Evolutionary conservation across 169 alveolate species (phyloP).

Genomic region (Cytauxzoon felis): DNA sequence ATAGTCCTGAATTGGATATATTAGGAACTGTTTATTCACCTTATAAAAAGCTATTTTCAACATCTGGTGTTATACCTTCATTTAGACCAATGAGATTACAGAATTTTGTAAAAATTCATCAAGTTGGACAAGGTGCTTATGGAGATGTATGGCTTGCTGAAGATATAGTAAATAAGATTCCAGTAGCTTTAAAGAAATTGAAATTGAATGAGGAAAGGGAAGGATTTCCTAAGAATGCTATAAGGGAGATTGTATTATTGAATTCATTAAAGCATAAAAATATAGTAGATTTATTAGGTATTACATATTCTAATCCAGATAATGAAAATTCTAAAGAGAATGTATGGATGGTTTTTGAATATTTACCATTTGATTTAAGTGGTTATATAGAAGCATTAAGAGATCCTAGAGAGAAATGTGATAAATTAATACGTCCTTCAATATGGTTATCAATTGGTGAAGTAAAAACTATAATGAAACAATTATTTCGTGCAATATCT

Average conservation of each 20-base stretch:
- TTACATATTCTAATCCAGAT: conserved; percentile 66
- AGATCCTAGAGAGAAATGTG: conserved; percentile 58
- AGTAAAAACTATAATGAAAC: conserved; percentile 76
- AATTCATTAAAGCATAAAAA: conserved; percentile 76
- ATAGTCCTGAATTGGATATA: no score
- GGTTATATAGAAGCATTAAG: conserved; percentile 79
- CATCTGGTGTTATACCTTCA: not conserved
- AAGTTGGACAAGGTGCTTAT: conserved; percentile 87
- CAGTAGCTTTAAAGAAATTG: conserved; percentile 82
- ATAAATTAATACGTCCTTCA: conserved; percentile 52
- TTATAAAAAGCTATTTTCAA: no score
- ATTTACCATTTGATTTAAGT: conserved; percentile 79
- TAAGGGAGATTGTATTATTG: conserved; percentile 79
- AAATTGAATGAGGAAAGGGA: conserved; percentile 81
- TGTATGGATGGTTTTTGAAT: conserved; percentile 84
- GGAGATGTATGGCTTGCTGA: conserved; percentile 90
- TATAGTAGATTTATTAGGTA: conserved; percentile 77
- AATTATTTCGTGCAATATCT: conserved; percentile 79
- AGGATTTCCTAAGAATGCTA: conserved; percentile 85
- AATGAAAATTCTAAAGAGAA: conserved; percentile 47
- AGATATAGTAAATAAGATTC: conserved; percentile 69
- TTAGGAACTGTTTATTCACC: no score
- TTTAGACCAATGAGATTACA: conserved; percentile 45
- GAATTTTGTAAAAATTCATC: conserved; percentile 80
- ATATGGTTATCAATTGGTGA: conserved; percentile 76